These are phyloP conservation scores for Laburnicola sp. DNA, from an alignment of 2,329 filamentous ascomycete species.

Conservation along the genomic window DNA sequence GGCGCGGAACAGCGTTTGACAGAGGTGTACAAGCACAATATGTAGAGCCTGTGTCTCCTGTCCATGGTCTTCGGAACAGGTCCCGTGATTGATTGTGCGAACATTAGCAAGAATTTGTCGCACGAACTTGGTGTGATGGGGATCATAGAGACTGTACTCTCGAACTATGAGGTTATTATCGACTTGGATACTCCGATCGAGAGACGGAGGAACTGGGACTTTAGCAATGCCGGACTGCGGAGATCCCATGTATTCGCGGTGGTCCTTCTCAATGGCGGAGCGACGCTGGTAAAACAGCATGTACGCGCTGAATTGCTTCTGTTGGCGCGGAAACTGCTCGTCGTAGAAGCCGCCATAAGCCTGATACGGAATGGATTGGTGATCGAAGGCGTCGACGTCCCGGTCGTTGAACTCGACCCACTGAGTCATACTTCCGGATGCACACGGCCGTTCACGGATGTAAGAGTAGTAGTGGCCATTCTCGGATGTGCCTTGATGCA, in stretches of 20 bases:
- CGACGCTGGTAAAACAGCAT: constrained; percentile 96
- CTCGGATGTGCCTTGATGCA: constrained; percentile 90
- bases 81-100: constrained; percentile 52
- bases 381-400: constrained; percentile 75
- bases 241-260: constrained; percentile 45
- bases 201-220: constrained; percentile 49
- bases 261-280: constrained; percentile 59
- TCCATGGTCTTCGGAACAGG: constrained; percentile 54
- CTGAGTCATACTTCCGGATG: constrained; percentile 49
- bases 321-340: constrained; percentile 31
- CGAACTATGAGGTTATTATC: constrained; percentile 76
- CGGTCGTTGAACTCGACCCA: constrained; percentile 98
- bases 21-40: constrained; percentile 66
- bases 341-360: constrained; percentile 63
- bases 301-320: constrained; percentile 70
- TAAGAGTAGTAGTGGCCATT: constrained; percentile 98
- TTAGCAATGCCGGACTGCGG: constrained; percentile 49
- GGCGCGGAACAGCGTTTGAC: constrained; percentile 72
- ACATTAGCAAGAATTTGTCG: constrained; percentile 63
- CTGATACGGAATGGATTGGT: constrained; percentile 68
- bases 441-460: constrained; percentile 74
- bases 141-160: constrained; percentile 78
- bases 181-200: constrained; percentile 61
- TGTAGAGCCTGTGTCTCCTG: constrained; percentile 57
- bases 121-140: constrained; percentile 69